phyloP scores from a whole-genome alignment of 306 rosid species.

The Lagenaria siceraria region DNA sequence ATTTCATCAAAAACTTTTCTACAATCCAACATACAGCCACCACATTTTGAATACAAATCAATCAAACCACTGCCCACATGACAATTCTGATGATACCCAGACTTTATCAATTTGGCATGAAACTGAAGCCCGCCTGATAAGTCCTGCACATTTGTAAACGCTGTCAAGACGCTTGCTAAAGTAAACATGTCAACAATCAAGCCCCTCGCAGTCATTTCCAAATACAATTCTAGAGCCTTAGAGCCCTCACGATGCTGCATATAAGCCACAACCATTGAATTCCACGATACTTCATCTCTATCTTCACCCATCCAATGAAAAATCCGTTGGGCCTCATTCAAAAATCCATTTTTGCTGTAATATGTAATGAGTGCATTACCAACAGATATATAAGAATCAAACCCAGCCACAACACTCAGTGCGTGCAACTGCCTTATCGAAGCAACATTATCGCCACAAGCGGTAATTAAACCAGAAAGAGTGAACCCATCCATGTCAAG shows the following conservation, averaged over 20 bases:
- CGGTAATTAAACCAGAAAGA: conserved; percentile 31
- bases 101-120: conserved; percentile 22
- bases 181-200: conserved; percentile 62
- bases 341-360: conserved; percentile 35
- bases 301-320: background rate
- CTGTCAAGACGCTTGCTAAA: conserved; percentile 57
- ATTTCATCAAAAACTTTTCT: conserved; percentile 62
- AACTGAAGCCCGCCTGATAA: conserved; percentile 61
- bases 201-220: conserved; percentile 45
- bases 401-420: conserved; percentile 29
- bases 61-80: conserved; percentile 5
- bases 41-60: conserved; percentile 41
- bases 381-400: conserved; percentile 48
- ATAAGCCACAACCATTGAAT: conserved; percentile 44
- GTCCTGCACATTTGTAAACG: conserved; percentile 28
- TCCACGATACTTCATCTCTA: conserved; percentile 5
- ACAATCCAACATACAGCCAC: conserved; percentile 48
- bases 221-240: conserved; percentile 30
- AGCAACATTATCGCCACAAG: conserved; percentile 23
- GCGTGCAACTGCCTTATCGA: conserved; percentile 44
- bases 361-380: conserved; percentile 38
- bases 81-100: conserved; percentile 53
- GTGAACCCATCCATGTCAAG: conserved; percentile 57
- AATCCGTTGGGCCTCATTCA: conserved; percentile 54
- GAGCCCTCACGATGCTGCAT: conserved; percentile 53